Conservation (phyloP, 1,284 basidiomycete species). For the Anthracocystis panici-leucophaei region DNA sequence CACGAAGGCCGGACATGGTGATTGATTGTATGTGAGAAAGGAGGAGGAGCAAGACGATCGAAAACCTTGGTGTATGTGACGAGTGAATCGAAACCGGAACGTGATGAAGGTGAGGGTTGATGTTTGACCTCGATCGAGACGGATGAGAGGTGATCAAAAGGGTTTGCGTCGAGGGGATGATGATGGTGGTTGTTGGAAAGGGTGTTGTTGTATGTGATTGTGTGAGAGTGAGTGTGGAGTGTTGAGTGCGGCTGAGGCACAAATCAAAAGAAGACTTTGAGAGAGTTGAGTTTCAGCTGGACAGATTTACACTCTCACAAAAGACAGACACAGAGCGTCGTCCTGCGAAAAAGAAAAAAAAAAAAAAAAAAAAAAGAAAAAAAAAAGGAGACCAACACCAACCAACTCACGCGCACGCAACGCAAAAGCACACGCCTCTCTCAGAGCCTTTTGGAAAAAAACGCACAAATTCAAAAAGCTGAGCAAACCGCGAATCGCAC, state of each 20-base stretch:
- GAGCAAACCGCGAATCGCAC: too few relatives aligned
- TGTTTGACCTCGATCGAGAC: conserved; percentile 1
- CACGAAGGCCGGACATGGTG: conserved; percentile 61
- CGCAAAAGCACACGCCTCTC: background rate
- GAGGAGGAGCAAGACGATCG: background rate
- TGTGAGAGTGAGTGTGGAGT: conserved; percentile 1
- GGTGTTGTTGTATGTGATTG: background rate
- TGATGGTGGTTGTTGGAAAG: background rate
- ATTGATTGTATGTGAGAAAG: background rate
- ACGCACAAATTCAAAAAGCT: background rate
- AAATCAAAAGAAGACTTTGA: conserved; percentile 1
- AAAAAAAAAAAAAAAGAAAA: conserved; percentile 30
- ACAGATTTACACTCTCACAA: background rate
- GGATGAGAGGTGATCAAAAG: background rate
- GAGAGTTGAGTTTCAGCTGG: conserved; percentile 3
- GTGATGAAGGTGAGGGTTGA: background rate
- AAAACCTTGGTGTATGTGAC: background rate
- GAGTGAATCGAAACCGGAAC: background rate
- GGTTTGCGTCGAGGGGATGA: background rate
- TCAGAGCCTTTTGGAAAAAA: background rate
- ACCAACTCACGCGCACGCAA: conserved; percentile 2
- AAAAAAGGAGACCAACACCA: conserved; percentile 48
- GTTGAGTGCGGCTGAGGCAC: background rate
- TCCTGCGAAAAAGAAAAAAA: conserved; percentile 10
- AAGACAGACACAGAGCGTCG: conserved; percentile 4